These are phyloP conservation scores for Nannizziopsis arthrosporioides DNA, from an alignment of 2,329 filamentous ascomycete species.

Conservation along the genomic window DNA sequence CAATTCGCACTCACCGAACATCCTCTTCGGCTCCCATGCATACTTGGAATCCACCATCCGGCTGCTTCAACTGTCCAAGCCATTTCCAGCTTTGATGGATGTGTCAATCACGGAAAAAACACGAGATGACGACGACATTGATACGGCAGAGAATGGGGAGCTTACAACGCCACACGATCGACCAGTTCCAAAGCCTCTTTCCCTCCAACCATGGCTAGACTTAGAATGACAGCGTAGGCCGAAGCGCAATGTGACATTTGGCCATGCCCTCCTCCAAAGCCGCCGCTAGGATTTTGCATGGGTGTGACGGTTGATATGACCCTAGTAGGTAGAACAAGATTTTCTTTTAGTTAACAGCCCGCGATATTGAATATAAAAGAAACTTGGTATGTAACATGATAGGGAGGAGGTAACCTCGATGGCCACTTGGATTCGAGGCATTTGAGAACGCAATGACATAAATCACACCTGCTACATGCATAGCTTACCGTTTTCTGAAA, in stretches of 20 bases:
- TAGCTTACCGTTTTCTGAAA: constrained; percentile 52
- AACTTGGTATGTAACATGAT: background rate
- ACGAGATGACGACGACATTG: background rate
- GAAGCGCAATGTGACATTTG: constrained; percentile 81
- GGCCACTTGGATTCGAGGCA: background rate
- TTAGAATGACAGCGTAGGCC: constrained; percentile 72
- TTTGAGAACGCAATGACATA: background rate
- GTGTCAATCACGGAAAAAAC: background rate
- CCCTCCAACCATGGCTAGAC: constrained; percentile 66
- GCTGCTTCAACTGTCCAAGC: constrained; percentile 75
- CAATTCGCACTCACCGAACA: constrained; percentile 52
- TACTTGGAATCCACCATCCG: constrained; percentile 81
- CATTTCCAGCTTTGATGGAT: constrained; percentile 56
- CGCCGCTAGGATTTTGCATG: constrained; percentile 71
- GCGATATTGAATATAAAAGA: constrained; percentile 8
- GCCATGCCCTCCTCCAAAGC: constrained; percentile 87
- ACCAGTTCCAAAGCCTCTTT: constrained; percentile 61
- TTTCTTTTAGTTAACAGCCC: constrained; percentile 1
- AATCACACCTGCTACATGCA: background rate
- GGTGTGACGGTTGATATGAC: constrained; percentile 62
- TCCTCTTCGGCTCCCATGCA: constrained; percentile 81
- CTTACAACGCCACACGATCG: constrained; percentile 62
- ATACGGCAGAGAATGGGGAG: background rate
- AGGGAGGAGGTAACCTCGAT: background rate
- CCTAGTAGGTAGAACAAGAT: constrained; percentile 25